These are phyloP conservation scores for Arthrobotrys sphaeroides DNA, from an alignment of 2,329 filamentous ascomycete species.

Conservation along the genomic window DNA sequence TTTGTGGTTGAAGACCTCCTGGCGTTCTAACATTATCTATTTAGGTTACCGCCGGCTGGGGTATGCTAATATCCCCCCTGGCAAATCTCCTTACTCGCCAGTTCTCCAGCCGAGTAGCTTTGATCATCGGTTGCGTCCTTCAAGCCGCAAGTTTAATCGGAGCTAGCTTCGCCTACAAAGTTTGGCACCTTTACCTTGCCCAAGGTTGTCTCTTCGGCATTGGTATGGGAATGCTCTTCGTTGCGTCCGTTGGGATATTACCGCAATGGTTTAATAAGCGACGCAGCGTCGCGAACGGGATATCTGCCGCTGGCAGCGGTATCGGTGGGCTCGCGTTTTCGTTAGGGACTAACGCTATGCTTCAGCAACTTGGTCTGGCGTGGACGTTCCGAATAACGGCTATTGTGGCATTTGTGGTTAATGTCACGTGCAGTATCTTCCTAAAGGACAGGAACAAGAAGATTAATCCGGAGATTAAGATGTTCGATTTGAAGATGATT, in stretches of 20 bases:
- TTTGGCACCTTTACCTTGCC: slow-evolving; percentile 79
- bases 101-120: slow-evolving; percentile 71
- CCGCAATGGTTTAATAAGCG: slow-evolving; percentile 78
- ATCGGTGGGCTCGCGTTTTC: slow-evolving; percentile 78
- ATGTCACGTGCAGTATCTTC: slow-evolving; percentile 71
- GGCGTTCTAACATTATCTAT: neutral
- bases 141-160: slow-evolving; percentile 73
- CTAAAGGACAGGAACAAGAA: slow-evolving; percentile 77
- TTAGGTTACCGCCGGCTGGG: slow-evolving; percentile 27
- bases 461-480: slow-evolving; percentile 72
- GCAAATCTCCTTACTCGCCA: slow-evolving; percentile 71
- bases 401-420: slow-evolving; percentile 72
- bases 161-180: slow-evolving; percentile 73
- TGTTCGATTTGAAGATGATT: slow-evolving; percentile 74
- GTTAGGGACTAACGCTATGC: slow-evolving; percentile 74
- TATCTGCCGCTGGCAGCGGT: slow-evolving; percentile 75
- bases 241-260: slow-evolving; percentile 72
- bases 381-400: slow-evolving; percentile 76
- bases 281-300: slow-evolving; percentile 75
- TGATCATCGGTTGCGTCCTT: slow-evolving; percentile 72
- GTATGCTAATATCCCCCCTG: slow-evolving; percentile 73
- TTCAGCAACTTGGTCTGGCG: slow-evolving; percentile 70
- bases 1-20: neutral
- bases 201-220: slow-evolving; percentile 81
- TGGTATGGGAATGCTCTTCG: slow-evolving; percentile 80